phyloP scores from a whole-genome alignment of 1,284 basidiomycete species.

The Pascua guehoae region DNA sequence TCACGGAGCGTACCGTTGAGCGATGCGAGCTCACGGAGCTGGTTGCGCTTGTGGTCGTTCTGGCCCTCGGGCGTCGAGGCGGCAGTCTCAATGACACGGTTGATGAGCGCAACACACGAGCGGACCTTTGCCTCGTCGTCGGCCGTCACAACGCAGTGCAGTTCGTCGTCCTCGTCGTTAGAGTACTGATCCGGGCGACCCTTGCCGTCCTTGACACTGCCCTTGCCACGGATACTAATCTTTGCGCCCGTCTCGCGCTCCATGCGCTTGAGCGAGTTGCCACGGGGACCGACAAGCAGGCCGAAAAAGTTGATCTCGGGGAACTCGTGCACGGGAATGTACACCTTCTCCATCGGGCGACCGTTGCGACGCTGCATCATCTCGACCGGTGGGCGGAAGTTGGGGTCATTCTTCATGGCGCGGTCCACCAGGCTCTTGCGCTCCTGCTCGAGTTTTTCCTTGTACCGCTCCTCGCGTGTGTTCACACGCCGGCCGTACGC shows the following conservation, averaged over 20 bases:
- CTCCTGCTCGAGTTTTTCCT: conserved; percentile 97
- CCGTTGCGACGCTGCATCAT: conserved; percentile 74
- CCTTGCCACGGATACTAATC: conserved; percentile 97
- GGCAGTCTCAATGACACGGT: conserved; percentile 96
- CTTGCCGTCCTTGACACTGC: conserved; percentile 98
- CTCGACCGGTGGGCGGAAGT: conserved; percentile 93
- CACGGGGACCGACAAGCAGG: conserved; percentile 93
- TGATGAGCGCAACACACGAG: conserved; percentile 89
- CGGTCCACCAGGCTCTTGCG: conserved; percentile 88
- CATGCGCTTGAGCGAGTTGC: conserved; percentile 99
- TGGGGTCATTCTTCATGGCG: conserved; percentile 95
- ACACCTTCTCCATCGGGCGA: conserved; percentile 93
- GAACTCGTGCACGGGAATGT: conserved; percentile 98
- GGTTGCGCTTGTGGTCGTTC: conserved; percentile 99
- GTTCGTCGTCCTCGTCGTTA: conserved; percentile 96
- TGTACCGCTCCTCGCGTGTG: conserved; percentile 95
- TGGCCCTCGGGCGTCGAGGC: conserved; percentile 98
- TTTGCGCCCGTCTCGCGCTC: conserved; percentile 96
- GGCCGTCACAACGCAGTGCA: conserved; percentile 94
- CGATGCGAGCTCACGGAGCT: conserved; percentile 94
- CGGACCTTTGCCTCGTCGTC: conserved; percentile 90
- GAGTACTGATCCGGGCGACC: conserved; percentile 86
- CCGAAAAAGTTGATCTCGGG: conserved; percentile 99
- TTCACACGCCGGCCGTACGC: conserved; percentile 95
- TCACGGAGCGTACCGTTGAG: conserved; percentile 98